Evolutionary conservation across 208 protist genomes (phyloP).

Genomic region (Strigomonas oncopelti): DNA sequence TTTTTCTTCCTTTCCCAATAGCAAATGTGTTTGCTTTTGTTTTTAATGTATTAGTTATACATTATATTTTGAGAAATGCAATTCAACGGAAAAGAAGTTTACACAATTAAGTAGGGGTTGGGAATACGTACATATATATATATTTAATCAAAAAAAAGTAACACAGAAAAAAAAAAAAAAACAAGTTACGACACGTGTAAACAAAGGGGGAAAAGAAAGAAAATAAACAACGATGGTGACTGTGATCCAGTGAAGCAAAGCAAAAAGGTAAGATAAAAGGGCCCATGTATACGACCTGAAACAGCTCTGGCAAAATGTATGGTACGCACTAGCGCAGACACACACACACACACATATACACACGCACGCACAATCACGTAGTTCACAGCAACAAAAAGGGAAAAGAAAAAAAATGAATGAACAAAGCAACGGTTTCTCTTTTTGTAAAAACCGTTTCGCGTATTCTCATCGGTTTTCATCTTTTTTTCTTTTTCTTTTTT

Average conservation of each 20-base stretch:
- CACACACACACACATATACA: background rate
- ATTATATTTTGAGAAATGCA: background rate
- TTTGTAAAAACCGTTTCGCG: background rate
- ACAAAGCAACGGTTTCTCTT: background rate
- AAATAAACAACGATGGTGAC: conserved; percentile 5
- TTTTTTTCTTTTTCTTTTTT: background rate
- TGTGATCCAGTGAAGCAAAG: conserved; percentile 5
- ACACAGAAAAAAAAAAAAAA: background rate
- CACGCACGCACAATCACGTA: background rate
- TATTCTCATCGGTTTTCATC: background rate
- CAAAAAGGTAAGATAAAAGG: conserved; percentile 7
- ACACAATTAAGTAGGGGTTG: background rate
- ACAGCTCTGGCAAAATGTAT: background rate
- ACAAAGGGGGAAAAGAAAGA: background rate
- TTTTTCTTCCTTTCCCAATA: background rate
- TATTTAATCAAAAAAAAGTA: conserved; percentile 1
- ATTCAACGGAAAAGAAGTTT: background rate
- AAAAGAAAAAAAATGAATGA: conserved; percentile 2
- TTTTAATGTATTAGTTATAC: background rate
- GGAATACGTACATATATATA: background rate
- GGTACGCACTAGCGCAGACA: background rate
- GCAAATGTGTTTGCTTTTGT: background rate
- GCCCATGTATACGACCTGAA: background rate
- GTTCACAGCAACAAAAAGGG: background rate
- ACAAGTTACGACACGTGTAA: background rate